Evolutionary conservation across 148 eudicot species (phyloP).

Genomic region (Selenicereus undatus): DNA sequence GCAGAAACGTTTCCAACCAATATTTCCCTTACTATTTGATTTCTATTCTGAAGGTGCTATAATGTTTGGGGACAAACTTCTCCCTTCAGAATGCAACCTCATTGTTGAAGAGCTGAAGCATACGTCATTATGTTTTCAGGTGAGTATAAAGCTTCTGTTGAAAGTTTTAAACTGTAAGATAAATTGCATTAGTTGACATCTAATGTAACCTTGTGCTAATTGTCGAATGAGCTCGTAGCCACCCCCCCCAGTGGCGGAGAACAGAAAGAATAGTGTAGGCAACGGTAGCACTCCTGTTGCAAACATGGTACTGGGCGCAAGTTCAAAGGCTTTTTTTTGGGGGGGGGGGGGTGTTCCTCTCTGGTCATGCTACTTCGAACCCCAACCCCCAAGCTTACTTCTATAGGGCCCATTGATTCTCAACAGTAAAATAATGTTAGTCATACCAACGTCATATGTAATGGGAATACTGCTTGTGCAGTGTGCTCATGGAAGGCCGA

Average conservation of each 20-base stretch:
- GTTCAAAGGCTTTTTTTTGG: neutral
- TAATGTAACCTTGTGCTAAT: neutral
- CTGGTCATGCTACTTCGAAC: too few relatives aligned
- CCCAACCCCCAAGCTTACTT: neutral
- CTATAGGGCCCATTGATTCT: neutral
- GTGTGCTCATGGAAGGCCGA: constrained; percentile 99
- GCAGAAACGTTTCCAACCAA: neutral
- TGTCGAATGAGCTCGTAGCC: neutral
- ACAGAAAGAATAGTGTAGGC: neutral
- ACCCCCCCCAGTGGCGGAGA: neutral
- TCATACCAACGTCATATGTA: neutral
- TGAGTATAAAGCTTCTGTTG: constrained; percentile 22
- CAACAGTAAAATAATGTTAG: neutral
- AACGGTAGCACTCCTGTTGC: neutral
- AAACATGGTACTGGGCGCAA: neutral
- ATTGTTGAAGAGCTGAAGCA: constrained; percentile 88
- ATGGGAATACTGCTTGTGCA: constrained; percentile 23
- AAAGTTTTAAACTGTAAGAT: neutral
- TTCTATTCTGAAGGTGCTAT: constrained; percentile 64
- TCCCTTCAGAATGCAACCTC: constrained; percentile 91
- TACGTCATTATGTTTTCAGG: constrained; percentile 90
- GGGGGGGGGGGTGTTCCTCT: too few relatives aligned
- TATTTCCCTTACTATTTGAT: neutral
- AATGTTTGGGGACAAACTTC: constrained; percentile 90
- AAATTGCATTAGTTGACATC: too few relatives aligned